phyloP scores from a whole-genome alignment of 2,329 filamentous ascomycete species.

The Cryphonectria naterciae region DNA sequence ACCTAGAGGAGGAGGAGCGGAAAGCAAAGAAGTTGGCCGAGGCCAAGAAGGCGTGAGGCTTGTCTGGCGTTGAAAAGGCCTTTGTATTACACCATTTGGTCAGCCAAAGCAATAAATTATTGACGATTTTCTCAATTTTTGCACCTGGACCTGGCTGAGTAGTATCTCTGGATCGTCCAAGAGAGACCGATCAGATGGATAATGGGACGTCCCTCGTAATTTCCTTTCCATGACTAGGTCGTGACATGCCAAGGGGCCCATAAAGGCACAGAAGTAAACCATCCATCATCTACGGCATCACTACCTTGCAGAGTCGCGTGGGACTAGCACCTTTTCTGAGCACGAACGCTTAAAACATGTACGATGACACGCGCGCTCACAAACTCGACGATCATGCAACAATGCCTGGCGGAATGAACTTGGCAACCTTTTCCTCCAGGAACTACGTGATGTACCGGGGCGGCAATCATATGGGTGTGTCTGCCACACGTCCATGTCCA shows the following conservation, averaged over 20 bases:
- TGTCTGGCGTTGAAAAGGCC: background rate
- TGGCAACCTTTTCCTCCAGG: background rate
- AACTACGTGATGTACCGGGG: background rate
- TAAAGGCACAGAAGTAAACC: background rate
- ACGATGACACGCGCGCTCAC: background rate
- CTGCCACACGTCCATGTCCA: background rate
- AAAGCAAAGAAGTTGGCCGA: slow-evolving; percentile 54
- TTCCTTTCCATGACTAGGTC: background rate
- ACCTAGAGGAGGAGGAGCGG: slow-evolving; percentile 58
- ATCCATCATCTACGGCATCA: background rate
- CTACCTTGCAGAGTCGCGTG: too few relatives aligned
- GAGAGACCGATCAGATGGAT: background rate
- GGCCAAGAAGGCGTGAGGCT: slow-evolving; percentile 40
- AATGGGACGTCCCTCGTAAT: background rate
- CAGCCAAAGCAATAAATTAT: slow-evolving; percentile 7
- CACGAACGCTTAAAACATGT: background rate
- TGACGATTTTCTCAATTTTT: background rate
- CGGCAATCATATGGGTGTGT: background rate
- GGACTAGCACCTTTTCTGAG: background rate
- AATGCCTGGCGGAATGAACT: background rate
- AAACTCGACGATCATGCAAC: background rate
- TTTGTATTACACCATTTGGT: slow-evolving; percentile 18
- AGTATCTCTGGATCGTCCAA: background rate
- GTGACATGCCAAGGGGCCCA: background rate
- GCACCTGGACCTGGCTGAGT: background rate